Percentiles rank a stretch among this genome's conserved stretches.
Evolutionary conservation across 306 rosid species (phyloP).

Genomic region (Albizia julibrissin): DNA sequence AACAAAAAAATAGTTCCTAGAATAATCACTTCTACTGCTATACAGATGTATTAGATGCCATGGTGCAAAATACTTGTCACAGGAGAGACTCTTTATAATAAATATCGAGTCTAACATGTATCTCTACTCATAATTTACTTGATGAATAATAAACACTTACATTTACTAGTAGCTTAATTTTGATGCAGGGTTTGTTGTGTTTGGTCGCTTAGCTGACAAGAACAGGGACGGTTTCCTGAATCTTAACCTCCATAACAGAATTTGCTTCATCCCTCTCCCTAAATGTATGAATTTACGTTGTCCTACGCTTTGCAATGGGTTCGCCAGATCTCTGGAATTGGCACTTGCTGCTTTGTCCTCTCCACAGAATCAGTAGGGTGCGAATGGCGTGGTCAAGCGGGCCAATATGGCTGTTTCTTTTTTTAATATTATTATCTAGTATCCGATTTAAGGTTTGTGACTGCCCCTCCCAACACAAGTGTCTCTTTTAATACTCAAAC

Average conservation of each 20-base stretch:
- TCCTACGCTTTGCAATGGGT: slow-evolving; percentile 37
- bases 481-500: too few species aligned
- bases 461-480: too few species aligned
- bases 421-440: background rate
- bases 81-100: background rate
- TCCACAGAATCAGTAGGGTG: slow-evolving; percentile 35
- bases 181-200: slow-evolving; percentile 39
- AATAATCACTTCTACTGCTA: background rate
- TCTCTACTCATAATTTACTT: background rate
- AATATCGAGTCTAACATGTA: background rate
- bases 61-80: background rate
- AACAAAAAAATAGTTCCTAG: too few species aligned
- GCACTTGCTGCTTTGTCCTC: slow-evolving; percentile 37
- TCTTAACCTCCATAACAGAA: slow-evolving; percentile 36
- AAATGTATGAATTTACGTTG: slow-evolving; percentile 30
- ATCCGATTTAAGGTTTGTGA: too few species aligned
- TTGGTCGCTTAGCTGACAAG: slow-evolving; percentile 37
- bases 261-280: slow-evolving; percentile 33
- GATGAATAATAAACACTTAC: background rate
- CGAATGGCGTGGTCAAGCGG: slow-evolving; percentile 36
- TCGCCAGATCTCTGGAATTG: slow-evolving; percentile 38
- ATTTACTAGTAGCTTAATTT: background rate
- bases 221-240: slow-evolving; percentile 29
- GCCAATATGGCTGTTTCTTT: slow-evolving; percentile 38
- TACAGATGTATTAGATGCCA: background rate